phyloP scores from a whole-genome alignment of 2,329 filamentous ascomycete species.

The Penicillium psychrosexuale region DNA sequence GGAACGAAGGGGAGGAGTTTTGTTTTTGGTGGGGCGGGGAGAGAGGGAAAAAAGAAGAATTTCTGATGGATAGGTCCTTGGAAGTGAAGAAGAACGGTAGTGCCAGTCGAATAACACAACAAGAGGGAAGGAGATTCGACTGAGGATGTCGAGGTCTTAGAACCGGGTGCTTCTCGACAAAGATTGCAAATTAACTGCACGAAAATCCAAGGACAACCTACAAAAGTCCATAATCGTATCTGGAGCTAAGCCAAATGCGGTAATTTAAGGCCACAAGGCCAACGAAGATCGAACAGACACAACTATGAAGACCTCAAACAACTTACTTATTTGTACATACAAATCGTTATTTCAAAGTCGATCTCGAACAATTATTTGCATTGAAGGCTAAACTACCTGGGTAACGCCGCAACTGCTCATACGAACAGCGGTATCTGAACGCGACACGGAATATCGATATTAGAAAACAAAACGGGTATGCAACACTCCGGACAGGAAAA shows the following conservation, averaged over 20 bases:
- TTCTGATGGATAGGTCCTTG: slow-evolving; percentile 23
- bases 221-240: slow-evolving; percentile 9
- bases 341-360: not conserved
- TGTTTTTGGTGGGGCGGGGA: slow-evolving; percentile 33
- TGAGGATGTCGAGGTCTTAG: not conserved
- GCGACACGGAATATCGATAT: slow-evolving; percentile 26
- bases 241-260: slow-evolving; percentile 19
- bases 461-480: slow-evolving; percentile 23
- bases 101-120: slow-evolving; percentile 1
- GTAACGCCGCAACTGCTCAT: slow-evolving; percentile 19
- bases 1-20: slow-evolving; percentile 24
- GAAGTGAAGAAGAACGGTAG: not conserved
- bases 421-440: slow-evolving; percentile 26
- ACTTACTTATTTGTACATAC: not conserved
- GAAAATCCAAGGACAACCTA: slow-evolving; percentile 7
- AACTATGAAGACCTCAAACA: not conserved
- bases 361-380: slow-evolving; percentile 25
- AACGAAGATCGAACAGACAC: not conserved
- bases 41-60: slow-evolving; percentile 26
- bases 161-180: not conserved
- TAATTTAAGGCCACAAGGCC: slow-evolving; percentile 11
- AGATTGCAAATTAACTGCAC: not conserved
- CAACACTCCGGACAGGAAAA: slow-evolving; percentile 9
- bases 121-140: slow-evolving; percentile 1
- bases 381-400: slow-evolving; percentile 21